A percentile compares a stretch with the other conserved stretches of the same genome.
phyloP scores from a whole-genome alignment of 2,329 filamentous ascomycete species.

The Mariannaea elegans region DNA sequence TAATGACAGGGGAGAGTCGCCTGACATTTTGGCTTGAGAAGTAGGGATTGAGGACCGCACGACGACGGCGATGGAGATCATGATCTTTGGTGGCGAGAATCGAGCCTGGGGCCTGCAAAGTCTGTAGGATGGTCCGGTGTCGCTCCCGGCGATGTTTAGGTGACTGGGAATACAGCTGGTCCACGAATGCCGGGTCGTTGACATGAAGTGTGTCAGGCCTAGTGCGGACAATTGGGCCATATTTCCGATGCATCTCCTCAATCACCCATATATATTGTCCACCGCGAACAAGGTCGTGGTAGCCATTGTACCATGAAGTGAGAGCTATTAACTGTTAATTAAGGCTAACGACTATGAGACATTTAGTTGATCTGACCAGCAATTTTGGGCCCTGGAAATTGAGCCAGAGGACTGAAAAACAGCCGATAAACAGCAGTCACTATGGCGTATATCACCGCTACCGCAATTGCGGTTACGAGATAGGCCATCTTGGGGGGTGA shows the following conservation, averaged over 20 bases:
- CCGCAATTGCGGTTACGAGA: background rate
- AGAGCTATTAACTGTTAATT: slow-evolving; percentile 6
- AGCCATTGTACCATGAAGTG: slow-evolving; percentile 25
- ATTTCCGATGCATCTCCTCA: slow-evolving; percentile 47
- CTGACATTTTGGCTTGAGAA: slow-evolving; percentile 36
- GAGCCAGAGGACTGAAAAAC: slow-evolving; percentile 30
- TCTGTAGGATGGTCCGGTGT: slow-evolving; percentile 12
- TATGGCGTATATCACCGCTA: slow-evolving; percentile 1
- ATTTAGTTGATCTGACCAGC: slow-evolving; percentile 19
- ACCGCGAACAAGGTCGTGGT: slow-evolving; percentile 25
- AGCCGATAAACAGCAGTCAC: slow-evolving; percentile 30
- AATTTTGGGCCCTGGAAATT: slow-evolving; percentile 36
- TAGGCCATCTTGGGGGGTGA: no score
- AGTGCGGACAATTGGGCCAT: slow-evolving; percentile 46
- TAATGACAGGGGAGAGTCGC: slow-evolving; percentile 24
- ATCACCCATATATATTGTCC: slow-evolving; percentile 29
- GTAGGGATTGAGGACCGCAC: slow-evolving; percentile 32
- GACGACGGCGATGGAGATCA: slow-evolving; percentile 33
- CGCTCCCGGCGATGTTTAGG: slow-evolving; percentile 21
- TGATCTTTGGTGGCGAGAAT: slow-evolving; percentile 34
- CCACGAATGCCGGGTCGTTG: slow-evolving; percentile 38
- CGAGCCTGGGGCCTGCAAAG: slow-evolving; percentile 11
- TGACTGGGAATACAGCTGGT: slow-evolving; percentile 31
- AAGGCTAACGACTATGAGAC: background rate
- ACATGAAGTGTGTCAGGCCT: slow-evolving; percentile 39